Percentiles rank a stretch among this genome's conserved stretches.
Conservation (phyloP, 2,329 filamentous ascomycete genomes). For the Pezicula carpinea region DNA sequence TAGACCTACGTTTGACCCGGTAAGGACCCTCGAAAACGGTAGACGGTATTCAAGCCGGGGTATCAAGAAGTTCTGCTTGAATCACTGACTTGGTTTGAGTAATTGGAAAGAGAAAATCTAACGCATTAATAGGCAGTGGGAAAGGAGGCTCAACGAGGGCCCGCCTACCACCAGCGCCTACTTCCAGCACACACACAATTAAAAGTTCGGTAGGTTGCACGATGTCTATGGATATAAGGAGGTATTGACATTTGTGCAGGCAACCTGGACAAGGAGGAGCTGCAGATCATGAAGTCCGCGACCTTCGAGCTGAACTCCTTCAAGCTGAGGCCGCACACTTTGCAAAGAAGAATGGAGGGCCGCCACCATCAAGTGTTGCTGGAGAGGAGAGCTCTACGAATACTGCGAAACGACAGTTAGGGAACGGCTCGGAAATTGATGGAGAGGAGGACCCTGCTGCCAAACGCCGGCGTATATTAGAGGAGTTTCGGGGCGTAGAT, state of each 20-base stretch:
- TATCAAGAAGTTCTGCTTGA: too few relatives aligned
- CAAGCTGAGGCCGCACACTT: slow-evolving; percentile 84
- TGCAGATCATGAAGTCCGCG: slow-evolving; percentile 64
- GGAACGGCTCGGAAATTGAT: slow-evolving; percentile 38
- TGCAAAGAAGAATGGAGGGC: slow-evolving; percentile 72
- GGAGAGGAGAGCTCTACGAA: slow-evolving; percentile 51
- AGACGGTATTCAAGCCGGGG: too few relatives aligned
- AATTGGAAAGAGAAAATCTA: slow-evolving; percentile 13
- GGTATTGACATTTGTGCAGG: slow-evolving; percentile 34
- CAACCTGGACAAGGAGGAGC: slow-evolving; percentile 87
- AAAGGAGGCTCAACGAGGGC: slow-evolving; percentile 89
- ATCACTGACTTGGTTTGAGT: too few relatives aligned
- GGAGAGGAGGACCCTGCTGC: slow-evolving; percentile 66
- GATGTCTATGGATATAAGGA: not conserved
- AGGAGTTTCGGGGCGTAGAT: slow-evolving; percentile 84
- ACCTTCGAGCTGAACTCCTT: slow-evolving; percentile 85
- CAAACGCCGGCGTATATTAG: slow-evolving; percentile 81
- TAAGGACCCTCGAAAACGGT: slow-evolving; percentile 47
- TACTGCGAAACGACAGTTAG: slow-evolving; percentile 60
- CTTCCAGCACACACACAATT: slow-evolving; percentile 90
- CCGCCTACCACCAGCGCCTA: slow-evolving; percentile 93
- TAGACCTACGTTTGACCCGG: slow-evolving; percentile 94
- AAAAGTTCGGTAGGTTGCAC: slow-evolving; percentile 64
- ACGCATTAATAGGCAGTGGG: slow-evolving; percentile 64
- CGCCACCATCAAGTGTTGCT: slow-evolving; percentile 33